Evolutionary conservation across 768 basidiomycete species (phyloP), one percentile per base, ranked within the genome.

Genomic region (Psilocybe cubensis): DNA sequence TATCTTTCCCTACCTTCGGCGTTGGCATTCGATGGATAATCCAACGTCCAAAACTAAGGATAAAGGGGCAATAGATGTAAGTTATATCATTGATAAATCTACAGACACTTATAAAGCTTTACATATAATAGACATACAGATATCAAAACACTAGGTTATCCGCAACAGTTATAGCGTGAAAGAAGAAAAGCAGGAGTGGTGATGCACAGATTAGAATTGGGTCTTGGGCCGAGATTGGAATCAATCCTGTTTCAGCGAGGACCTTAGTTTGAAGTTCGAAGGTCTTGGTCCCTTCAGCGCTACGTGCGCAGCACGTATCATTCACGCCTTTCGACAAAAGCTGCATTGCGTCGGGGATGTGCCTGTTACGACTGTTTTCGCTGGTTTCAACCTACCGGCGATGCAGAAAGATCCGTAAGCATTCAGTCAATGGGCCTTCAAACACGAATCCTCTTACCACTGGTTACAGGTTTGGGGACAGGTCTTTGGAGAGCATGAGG

Each of bases 391-490:
- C 72, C 72, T 73, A 28, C 9, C 28, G 29, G 29, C 27, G 24
- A n/a, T 24, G 29, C 12, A 8, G 28, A 28, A 18, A 21, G 31
- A 9, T 18, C 3, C 29, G 25, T 17, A 56, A 57, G 25, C 43
- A 54, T 51, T 47, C 48, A 35, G 46, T 27, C 18, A 20, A n/a
- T n/a, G n/a, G n/a, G n/a, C 24, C 12, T 45, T 12, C 20, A 4
- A 8, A 14, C 25, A 9, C 18, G 24, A 23, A 17, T 11, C 23
- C 18, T 59, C 75, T 24, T 46, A 81, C 80, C 69, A 71, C 65
- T 79, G 78, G 23, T 25, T 58, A 60, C 80, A 82, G 5, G 73
- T 79, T 45, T 69, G 53, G 20, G 72, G 3, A 48, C 80, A 82
- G 14, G 63, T 70, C 25, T 60, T 62, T 2, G 66, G 58, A 9